A percentile compares a stretch with the other conserved stretches of the same genome.
Evolutionary conservation across 2,329 filamentous ascomycete genomes (phyloP).

Genomic region (Penicillium sp.): DNA sequence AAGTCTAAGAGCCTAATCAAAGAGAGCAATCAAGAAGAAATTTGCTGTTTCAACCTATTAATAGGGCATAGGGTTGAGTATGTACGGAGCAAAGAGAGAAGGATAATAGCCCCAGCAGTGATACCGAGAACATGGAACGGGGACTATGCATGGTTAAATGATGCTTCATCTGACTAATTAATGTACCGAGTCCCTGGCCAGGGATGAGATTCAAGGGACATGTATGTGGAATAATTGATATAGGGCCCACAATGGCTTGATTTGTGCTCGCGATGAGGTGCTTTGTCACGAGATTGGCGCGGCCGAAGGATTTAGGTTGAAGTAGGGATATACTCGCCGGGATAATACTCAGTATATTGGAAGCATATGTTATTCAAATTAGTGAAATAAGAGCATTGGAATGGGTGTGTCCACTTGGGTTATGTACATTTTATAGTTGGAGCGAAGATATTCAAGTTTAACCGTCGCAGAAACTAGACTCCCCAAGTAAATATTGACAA

Average conservation of each 20-base stretch:
- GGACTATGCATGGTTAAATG: conserved; percentile 12
- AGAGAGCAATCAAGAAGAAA: neutral
- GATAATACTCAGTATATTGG: no score
- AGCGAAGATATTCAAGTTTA: neutral
- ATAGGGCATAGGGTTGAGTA: neutral
- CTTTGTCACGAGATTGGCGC: conserved; percentile 5
- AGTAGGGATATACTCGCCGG: neutral
- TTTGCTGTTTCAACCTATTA: neutral
- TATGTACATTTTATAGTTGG: neutral
- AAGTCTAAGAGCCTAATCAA: neutral
- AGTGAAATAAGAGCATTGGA: neutral
- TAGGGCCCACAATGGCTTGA: conserved; percentile 19
- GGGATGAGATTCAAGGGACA: neutral
- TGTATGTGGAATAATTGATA: neutral
- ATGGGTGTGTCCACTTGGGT: neutral
- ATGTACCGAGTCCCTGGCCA: neutral
- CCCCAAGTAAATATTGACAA: neutral
- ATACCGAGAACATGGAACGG: neutral
- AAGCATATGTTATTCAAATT: neutral
- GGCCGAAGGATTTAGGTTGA: conserved; percentile 11
- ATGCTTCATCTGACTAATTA: neutral
- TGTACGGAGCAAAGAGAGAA: neutral
- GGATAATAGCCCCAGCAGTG: neutral
- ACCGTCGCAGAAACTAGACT: neutral
- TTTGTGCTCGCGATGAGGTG: conserved; percentile 21